phyloP scores from a whole-genome alignment of 129 eudicot species.

The Arctium minus region DNA sequence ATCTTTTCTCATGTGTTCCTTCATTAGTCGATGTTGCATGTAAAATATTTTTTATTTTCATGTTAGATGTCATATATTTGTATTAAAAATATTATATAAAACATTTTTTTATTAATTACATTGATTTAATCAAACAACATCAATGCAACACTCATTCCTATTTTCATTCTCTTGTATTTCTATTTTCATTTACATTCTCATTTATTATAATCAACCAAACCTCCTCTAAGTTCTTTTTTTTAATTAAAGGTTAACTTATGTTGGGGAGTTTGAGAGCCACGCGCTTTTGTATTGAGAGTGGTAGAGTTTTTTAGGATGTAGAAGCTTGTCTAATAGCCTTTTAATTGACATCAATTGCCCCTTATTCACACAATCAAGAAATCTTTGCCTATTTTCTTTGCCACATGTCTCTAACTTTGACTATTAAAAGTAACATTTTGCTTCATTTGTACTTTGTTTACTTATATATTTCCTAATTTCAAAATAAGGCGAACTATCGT shows the following conservation, averaged over 20 bases:
- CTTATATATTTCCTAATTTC: background rate
- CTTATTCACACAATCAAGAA: background rate
- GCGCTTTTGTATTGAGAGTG: background rate
- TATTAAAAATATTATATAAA: no score
- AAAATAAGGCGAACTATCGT: background rate
- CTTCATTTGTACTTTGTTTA: background rate
- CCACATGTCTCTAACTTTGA: background rate
- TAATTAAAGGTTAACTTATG: background rate
- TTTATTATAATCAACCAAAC: no score
- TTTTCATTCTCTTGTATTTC: no score
- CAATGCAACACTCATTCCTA: no score
- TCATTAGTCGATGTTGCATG: no score
- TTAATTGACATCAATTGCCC: conserved; percentile 6
- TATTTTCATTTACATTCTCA: no score
- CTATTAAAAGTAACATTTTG: conserved; percentile 5
- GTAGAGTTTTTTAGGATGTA: background rate
- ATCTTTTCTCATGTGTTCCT: no score
- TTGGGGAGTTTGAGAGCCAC: background rate
- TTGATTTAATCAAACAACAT: no score
- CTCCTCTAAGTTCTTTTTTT: no score
- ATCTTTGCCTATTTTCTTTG: background rate
- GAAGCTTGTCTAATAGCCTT: conserved; percentile 17
- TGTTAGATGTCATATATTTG: no score
- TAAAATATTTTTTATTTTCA: no score
- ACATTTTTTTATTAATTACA: no score